Conservation (phyloP, 164 flowering plant species). For the Dillenia turbinata region DNA sequence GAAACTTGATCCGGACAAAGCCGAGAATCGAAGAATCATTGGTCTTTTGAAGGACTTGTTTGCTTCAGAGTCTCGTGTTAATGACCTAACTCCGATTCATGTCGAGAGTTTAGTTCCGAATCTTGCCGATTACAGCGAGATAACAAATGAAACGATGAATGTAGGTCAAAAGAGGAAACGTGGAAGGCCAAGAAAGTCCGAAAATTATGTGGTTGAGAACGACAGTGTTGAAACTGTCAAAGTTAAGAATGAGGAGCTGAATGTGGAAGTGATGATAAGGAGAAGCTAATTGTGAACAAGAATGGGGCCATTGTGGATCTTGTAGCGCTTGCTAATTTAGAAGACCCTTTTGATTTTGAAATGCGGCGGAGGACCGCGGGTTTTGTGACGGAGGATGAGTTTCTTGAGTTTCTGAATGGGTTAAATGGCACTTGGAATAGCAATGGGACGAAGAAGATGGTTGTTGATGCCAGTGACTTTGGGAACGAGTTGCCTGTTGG, state of each 20-base stretch:
- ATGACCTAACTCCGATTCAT: conserved; percentile 18
- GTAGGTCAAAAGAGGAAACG: conserved; percentile 6
- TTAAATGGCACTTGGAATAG: conserved; percentile 71
- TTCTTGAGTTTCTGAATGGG: conserved; percentile 48
- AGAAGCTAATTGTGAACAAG: conserved; percentile 31
- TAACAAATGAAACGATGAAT: too few relatives aligned
- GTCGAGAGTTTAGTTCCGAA: conserved; percentile 12
- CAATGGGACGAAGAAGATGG: conserved; percentile 68
- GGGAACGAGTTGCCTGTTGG: conserved; percentile 61
- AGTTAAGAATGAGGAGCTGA: conserved; percentile 2
- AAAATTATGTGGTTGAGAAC: background rate
- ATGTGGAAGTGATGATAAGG: conserved; percentile 13
- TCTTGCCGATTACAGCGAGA: too few relatives aligned
- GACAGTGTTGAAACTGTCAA: background rate
- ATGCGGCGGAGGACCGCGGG: conserved; percentile 56
- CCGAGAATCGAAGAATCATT: conserved; percentile 42
- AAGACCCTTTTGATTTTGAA: conserved; percentile 48
- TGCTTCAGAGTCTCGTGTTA: conserved; percentile 8
- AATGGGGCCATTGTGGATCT: conserved; percentile 46
- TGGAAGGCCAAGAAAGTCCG: conserved; percentile 7
- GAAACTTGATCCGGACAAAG: background rate
- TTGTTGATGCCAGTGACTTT: conserved; percentile 62
- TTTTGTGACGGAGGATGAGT: conserved; percentile 38
- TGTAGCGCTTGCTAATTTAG: conserved; percentile 35
- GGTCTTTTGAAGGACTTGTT: conserved; percentile 42